Evolutionary conservation across 2,329 filamentous ascomycete genomes (phyloP).

Genomic region (Calonectria hongkongensis): DNA sequence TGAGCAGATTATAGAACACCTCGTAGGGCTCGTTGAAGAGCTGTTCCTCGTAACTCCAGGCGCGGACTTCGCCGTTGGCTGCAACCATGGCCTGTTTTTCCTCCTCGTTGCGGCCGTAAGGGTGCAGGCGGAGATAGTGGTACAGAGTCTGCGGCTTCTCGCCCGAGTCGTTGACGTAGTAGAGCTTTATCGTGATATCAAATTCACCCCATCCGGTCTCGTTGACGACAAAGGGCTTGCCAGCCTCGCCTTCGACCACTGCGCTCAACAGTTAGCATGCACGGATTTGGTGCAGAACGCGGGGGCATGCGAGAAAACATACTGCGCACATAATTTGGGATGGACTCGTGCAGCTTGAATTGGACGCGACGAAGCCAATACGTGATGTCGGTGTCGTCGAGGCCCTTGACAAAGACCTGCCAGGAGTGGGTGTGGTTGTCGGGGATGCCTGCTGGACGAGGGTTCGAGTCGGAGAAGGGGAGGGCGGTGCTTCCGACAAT

Average conservation of each 20-base stretch:
- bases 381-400: slow-evolving; percentile 92
- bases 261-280: slow-evolving; percentile 44
- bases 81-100: slow-evolving; percentile 77
- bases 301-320: slow-evolving; percentile 53
- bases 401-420: slow-evolving; percentile 93
- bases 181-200: slow-evolving; percentile 95
- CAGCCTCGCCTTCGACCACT: slow-evolving; percentile 82
- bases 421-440: slow-evolving; percentile 97
- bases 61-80: slow-evolving; percentile 79
- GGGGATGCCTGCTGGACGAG: slow-evolving; percentile 84
- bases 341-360: slow-evolving; percentile 98
- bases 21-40: slow-evolving; percentile 98
- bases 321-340: slow-evolving; percentile 91
- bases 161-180: slow-evolving; percentile 89
- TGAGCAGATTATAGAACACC: slow-evolving; percentile 91
- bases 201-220: slow-evolving; percentile 99
- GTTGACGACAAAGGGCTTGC: slow-evolving; percentile 85
- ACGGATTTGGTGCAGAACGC: neutral
- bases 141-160: slow-evolving; percentile 98
- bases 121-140: slow-evolving; percentile 92
- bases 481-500: slow-evolving; percentile 88
- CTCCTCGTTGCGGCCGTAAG: slow-evolving; percentile 88
- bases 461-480: slow-evolving; percentile 86
- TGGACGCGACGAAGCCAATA: slow-evolving; percentile 98
- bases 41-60: slow-evolving; percentile 93